Evolutionary conservation across 208 protist species (phyloP).

Genomic region (Leishmania amazonensis): DNA sequence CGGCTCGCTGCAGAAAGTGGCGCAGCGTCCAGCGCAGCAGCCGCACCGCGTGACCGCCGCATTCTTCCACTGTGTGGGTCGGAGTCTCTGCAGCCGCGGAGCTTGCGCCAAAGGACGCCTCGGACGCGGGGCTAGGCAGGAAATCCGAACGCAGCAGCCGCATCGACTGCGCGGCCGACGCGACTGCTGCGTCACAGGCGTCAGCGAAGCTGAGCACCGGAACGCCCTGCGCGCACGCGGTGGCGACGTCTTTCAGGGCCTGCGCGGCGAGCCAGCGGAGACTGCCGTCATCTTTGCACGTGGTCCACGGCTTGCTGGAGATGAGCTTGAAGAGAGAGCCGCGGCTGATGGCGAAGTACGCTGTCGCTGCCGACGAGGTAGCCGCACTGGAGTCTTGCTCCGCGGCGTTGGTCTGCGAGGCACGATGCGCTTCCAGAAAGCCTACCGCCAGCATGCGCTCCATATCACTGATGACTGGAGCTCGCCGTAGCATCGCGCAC

Average conservation of each 20-base stretch:
- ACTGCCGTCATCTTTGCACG: slow-evolving; percentile 50
- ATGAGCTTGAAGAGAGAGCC: slow-evolving; percentile 48
- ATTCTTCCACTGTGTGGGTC: slow-evolving; percentile 25
- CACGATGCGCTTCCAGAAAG: slow-evolving; percentile 58
- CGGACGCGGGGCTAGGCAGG: background rate
- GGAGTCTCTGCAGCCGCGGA: slow-evolving; percentile 19
- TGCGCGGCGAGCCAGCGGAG: slow-evolving; percentile 59
- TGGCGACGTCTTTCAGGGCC: slow-evolving; percentile 59
- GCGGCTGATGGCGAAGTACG: slow-evolving; percentile 27
- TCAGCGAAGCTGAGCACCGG: slow-evolving; percentile 34
- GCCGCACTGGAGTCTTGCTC: background rate
- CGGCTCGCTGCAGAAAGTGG: slow-evolving; percentile 20
- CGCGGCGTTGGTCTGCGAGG: slow-evolving; percentile 7
- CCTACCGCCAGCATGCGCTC: slow-evolving; percentile 68
- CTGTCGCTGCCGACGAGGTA: slow-evolving; percentile 15
- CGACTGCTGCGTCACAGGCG: slow-evolving; percentile 18
- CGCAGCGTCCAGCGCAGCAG: slow-evolving; percentile 34
- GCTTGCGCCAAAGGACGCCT: background rate
- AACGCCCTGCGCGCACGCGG: slow-evolving; percentile 25
- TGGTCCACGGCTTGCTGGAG: slow-evolving; percentile 30
- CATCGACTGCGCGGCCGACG: slow-evolving; percentile 30
- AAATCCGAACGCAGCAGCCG: slow-evolving; percentile 29
- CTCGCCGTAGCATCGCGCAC: slow-evolving; percentile 50
- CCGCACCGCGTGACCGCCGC: slow-evolving; percentile 29
- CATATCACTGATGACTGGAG: slow-evolving; percentile 35